These are phyloP conservation scores for Aureoboletus auriporus DNA, from an alignment of 768 basidiomycete genomes.

Conservation along the genomic window DNA sequence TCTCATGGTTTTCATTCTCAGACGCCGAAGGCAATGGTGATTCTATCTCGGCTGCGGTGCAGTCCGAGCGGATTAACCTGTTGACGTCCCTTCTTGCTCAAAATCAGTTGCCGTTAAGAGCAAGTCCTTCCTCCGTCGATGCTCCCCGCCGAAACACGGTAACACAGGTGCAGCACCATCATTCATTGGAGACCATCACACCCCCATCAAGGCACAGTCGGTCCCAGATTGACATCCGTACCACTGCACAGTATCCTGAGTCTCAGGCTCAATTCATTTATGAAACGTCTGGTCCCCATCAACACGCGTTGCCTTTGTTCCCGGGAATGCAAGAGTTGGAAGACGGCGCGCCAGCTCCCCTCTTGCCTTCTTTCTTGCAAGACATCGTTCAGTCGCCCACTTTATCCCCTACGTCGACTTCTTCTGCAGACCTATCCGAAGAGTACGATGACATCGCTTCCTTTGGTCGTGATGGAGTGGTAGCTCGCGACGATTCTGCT, in stretches of 20 bases:
- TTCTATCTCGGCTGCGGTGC: slow-evolving; percentile 80
- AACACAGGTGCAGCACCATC: slow-evolving; percentile 43
- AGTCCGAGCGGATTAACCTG: slow-evolving; percentile 79
- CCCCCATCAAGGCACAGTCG: slow-evolving; percentile 37
- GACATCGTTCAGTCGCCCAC: slow-evolving; percentile 71
- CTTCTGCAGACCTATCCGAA: slow-evolving; percentile 65
- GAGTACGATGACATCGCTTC: slow-evolving; percentile 42
- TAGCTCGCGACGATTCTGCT: slow-evolving; percentile 24
- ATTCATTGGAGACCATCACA: slow-evolving; percentile 36
- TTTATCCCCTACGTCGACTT: slow-evolving; percentile 59
- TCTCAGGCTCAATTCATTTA: slow-evolving; percentile 57
- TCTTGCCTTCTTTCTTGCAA: slow-evolving; percentile 76
- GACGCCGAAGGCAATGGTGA: slow-evolving; percentile 88
- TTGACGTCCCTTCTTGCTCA: slow-evolving; percentile 70
- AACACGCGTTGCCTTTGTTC: slow-evolving; percentile 39
- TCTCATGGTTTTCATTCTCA: slow-evolving; percentile 25
- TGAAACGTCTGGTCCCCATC: slow-evolving; percentile 53
- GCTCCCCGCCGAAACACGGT: slow-evolving; percentile 40
- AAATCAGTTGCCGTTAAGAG: slow-evolving; percentile 36
- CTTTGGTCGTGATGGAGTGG: slow-evolving; percentile 25
- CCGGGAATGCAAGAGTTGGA: slow-evolving; percentile 24
- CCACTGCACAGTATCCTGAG: slow-evolving; percentile 41
- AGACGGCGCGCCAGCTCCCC: slow-evolving; percentile 39
- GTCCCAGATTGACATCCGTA: slow-evolving; percentile 42
- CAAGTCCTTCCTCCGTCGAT: slow-evolving; percentile 14